A percentile compares a stretch with the other conserved stretches of the same genome.
Conservation (phyloP, 116 monocot genomes). For the Phalaenopsis hybrid region DNA sequence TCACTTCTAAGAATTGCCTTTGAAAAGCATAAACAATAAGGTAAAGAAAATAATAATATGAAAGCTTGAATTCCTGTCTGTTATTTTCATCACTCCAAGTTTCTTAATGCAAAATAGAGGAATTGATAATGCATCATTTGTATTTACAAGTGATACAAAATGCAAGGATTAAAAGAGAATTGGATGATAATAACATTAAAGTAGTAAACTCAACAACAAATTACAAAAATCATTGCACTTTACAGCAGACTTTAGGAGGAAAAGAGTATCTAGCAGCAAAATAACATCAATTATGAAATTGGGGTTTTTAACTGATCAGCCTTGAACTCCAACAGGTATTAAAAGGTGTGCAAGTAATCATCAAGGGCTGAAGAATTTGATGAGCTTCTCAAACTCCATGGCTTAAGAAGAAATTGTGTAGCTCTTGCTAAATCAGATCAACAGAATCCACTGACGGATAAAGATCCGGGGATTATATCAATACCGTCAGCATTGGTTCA, state of each 20-base stretch:
- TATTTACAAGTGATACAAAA: too few relatives aligned
- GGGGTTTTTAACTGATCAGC: background rate
- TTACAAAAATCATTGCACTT: too few relatives aligned
- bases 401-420: constrained; percentile 24
- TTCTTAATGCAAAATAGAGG: too few relatives aligned
- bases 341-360: constrained; percentile 16
- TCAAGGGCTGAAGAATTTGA: constrained; percentile 20
- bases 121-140: too few relatives aligned
- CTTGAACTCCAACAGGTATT: background rate
- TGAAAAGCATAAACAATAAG: too few relatives aligned
- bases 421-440: constrained; percentile 28
- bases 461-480: constrained; percentile 39
- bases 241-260: background rate
- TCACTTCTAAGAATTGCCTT: too few relatives aligned
- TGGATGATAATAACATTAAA: too few relatives aligned
- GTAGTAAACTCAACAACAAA: too few relatives aligned
- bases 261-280: background rate
- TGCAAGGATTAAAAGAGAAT: too few relatives aligned
- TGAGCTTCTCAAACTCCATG: constrained; percentile 23
- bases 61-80: too few relatives aligned
- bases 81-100: background rate
- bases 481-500: constrained; percentile 37
- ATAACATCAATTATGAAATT: background rate
- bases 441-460: constrained; percentile 30
- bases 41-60: too few relatives aligned